A percentile compares a stretch with the other conserved stretches of the same genome.
Conservation (phyloP, 2,329 filamentous ascomycete genomes). For the Monascus ruber region DNA sequence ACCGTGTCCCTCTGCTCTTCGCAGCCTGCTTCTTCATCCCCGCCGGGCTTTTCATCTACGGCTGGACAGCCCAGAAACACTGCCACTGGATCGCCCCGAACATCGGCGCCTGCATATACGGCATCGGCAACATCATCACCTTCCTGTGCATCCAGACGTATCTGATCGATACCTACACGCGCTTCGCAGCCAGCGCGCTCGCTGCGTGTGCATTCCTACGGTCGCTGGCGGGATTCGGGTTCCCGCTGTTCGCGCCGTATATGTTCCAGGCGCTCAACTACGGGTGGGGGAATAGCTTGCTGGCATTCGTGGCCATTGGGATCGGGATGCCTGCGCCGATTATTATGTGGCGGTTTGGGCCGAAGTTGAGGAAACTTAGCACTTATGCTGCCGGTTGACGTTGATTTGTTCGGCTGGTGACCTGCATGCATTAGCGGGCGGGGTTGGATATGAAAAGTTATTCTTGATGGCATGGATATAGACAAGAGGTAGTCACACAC, state of each 20-base stretch:
- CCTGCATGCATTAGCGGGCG: too few species aligned
- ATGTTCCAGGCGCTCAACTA: slow-evolving; percentile 28
- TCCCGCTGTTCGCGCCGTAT: slow-evolving; percentile 32
- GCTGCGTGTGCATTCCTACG: slow-evolving; percentile 25
- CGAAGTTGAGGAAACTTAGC: slow-evolving; percentile 35
- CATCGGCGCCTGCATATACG: slow-evolving; percentile 41
- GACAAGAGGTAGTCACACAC: too few species aligned
- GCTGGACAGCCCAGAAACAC: slow-evolving; percentile 42
- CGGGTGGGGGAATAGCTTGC: slow-evolving; percentile 31
- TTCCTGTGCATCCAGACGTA: slow-evolving; percentile 39
- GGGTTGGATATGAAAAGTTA: too few species aligned
- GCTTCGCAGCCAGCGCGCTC: slow-evolving; percentile 29
- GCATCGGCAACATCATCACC: slow-evolving; percentile 34
- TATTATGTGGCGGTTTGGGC: slow-evolving; percentile 41
- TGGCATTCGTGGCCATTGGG: slow-evolving; percentile 28
- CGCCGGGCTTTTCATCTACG: slow-evolving; percentile 45
- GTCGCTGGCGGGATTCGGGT: slow-evolving; percentile 29
- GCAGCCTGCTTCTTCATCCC: slow-evolving; percentile 43
- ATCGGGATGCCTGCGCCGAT: slow-evolving; percentile 39
- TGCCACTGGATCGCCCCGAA: slow-evolving; percentile 46
- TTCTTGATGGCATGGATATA: too few species aligned
- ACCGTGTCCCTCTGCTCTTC: slow-evolving; percentile 50
- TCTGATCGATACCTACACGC: slow-evolving; percentile 30
- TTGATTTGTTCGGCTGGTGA: too few species aligned
- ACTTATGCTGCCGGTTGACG: slow-evolving; percentile 32